Evolutionary conservation across 2,329 filamentous ascomycete species (phyloP).

Genomic region (Cordyceps tenuipes): DNA sequence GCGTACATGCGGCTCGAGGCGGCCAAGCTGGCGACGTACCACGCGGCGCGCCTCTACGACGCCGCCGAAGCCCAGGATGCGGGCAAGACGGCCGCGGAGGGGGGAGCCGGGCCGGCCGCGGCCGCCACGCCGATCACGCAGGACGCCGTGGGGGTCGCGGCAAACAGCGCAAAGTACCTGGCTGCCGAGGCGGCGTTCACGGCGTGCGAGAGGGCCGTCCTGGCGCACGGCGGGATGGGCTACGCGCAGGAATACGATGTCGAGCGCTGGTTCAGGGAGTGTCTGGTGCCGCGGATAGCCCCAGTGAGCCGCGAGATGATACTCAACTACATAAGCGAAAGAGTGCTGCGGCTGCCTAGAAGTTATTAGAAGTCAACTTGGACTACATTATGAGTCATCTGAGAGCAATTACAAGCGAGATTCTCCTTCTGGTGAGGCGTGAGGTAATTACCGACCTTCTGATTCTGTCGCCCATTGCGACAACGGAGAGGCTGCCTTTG

Average conservation of each 20-base stretch:
- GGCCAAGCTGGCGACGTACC: slow-evolving; percentile 57
- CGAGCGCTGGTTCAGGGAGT: slow-evolving; percentile 57
- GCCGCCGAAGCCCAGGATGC: slow-evolving; percentile 23
- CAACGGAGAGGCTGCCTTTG: not conserved
- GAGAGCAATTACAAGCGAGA: not conserved
- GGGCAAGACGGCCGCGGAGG: no score
- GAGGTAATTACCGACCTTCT: not conserved
- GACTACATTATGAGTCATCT: not conserved
- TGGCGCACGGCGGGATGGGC: slow-evolving; percentile 56
- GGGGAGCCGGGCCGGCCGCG: slow-evolving; percentile 40
- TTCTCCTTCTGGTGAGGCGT: not conserved
- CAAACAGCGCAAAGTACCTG: slow-evolving; percentile 64
- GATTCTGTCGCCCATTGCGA: not conserved
- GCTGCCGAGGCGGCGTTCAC: slow-evolving; percentile 56
- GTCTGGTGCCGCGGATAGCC: slow-evolving; percentile 55
- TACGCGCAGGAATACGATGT: slow-evolving; percentile 59
- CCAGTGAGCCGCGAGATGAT: slow-evolving; percentile 67
- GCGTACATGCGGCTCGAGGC: slow-evolving; percentile 58
- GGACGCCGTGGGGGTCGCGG: slow-evolving; percentile 53
- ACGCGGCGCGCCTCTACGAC: slow-evolving; percentile 56
- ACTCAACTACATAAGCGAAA: slow-evolving; percentile 63
- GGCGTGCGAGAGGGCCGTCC: slow-evolving; percentile 52
- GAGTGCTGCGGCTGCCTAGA: slow-evolving; percentile 55
- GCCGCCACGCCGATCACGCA: slow-evolving; percentile 44
- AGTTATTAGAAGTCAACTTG: slow-evolving; percentile 44